Conservation (phyloP, 75 land plant species). For the Cryptomeria japonica region DNA sequence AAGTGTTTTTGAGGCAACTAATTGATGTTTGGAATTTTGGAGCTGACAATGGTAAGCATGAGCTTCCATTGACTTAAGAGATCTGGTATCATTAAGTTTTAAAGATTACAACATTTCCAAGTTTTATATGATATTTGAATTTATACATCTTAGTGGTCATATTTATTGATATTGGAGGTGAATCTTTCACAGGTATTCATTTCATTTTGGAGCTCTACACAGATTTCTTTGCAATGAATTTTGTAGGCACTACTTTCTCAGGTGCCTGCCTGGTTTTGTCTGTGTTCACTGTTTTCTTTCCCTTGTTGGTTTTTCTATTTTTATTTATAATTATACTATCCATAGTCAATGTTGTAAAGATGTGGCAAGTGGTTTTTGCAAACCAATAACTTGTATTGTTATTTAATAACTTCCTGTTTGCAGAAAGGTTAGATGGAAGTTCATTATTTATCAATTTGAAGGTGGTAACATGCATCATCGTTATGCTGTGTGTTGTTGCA, state of each 20-base stretch:
- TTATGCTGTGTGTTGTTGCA: neutral
- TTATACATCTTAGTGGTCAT: neutral
- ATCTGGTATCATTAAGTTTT: neutral
- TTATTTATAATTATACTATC: neutral
- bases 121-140: neutral
- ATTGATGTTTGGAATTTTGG: constrained; percentile 41
- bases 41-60: constrained; percentile 29
- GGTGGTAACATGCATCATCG: neutral
- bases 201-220: constrained; percentile 30
- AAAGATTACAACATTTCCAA: neutral
- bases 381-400: neutral
- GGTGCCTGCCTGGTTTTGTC: neutral
- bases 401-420: neutral
- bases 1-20: constrained; percentile 19
- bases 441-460: neutral
- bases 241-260: constrained; percentile 34
- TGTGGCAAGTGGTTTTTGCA: neutral
- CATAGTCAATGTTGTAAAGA: neutral
- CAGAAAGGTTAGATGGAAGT: neutral
- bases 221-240: constrained; percentile 43
- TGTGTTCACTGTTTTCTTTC: neutral
- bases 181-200: constrained; percentile 34
- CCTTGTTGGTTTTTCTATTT: neutral
- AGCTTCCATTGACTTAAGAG: neutral
- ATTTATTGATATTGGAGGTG: constrained; percentile 11